A percentile compares a stretch with the other conserved stretches of the same genome.
Evolutionary conservation across 1,284 basidiomycete species (phyloP).

Genomic region (Ustilago crameri): DNA sequence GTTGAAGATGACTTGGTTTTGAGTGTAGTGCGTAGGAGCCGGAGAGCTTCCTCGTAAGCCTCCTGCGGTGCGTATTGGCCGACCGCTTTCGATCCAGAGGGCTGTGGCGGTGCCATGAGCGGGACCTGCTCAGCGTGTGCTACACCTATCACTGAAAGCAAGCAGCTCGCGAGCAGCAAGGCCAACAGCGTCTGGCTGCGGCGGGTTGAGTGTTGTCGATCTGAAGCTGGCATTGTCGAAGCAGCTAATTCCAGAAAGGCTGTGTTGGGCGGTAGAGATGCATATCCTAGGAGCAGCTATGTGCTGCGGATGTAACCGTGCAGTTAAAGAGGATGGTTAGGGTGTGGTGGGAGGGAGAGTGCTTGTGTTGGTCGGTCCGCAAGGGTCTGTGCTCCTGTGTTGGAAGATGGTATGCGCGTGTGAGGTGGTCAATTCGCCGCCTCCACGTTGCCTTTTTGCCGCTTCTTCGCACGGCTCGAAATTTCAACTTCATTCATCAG

Average conservation of each 20-base stretch:
- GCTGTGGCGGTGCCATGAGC: constrained; percentile 5
- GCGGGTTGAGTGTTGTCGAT: constrained; percentile 9
- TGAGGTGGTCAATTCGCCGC: constrained; percentile 1
- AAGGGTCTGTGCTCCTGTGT: constrained; percentile 23
- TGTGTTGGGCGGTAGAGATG: background rate
- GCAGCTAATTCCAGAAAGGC: background rate
- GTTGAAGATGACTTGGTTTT: constrained; percentile 21
- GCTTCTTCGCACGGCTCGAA: no score
- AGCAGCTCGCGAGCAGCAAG: constrained; percentile 20
- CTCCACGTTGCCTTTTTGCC: constrained; percentile 10
- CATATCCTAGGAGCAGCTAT: no score
- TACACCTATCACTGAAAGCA: constrained; percentile 17
- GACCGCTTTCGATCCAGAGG: background rate
- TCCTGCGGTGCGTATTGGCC: constrained; percentile 22
- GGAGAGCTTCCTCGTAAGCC: constrained; percentile 51
- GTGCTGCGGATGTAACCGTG: no score
- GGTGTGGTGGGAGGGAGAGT: no score
- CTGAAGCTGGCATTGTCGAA: constrained; percentile 17
- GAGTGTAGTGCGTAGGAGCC: constrained; percentile 42
- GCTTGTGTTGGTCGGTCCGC: background rate
- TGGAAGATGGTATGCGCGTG: background rate
- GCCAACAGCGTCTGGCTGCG: constrained; percentile 22
- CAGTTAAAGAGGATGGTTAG: no score
- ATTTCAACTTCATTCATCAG: no score
- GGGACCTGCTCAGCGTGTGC: constrained; percentile 21